A percentile compares a stretch with the other conserved stretches of the same genome.
Conservation (phyloP, 768 basidiomycete species). For the Porpolomopsis calyptriformis region DNA sequence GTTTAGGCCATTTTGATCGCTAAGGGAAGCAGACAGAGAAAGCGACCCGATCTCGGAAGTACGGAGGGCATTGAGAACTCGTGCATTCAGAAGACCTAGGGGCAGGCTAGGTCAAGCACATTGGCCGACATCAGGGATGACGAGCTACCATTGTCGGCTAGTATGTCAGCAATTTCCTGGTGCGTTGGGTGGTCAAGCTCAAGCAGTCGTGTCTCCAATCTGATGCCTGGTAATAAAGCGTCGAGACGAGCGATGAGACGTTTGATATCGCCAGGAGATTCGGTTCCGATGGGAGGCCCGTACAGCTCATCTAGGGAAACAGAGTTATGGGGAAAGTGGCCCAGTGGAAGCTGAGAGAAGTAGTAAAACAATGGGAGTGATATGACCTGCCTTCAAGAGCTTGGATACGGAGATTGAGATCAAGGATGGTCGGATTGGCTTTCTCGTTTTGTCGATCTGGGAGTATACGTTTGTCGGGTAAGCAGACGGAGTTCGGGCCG, state of each 20-base stretch:
- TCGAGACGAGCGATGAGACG: constrained; percentile 31
- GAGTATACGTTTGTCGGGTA: not conserved
- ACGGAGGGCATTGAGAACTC: constrained; percentile 34
- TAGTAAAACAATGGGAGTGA: not conserved
- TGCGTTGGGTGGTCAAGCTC: constrained; percentile 23
- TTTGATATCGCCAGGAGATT: constrained; percentile 29
- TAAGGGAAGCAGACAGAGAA: constrained; percentile 36
- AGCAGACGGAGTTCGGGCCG: constrained; percentile 5
- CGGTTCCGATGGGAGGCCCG: constrained; percentile 31
- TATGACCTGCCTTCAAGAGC: constrained; percentile 23
- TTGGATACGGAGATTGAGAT: constrained; percentile 15
- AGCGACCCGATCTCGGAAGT: constrained; percentile 34
- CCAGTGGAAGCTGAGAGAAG: too few species aligned
- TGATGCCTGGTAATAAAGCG: constrained; percentile 35
- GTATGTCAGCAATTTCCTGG: constrained; percentile 33
- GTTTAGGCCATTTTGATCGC: constrained; percentile 41
- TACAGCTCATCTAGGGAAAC: constrained; percentile 30
- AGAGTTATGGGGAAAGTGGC: constrained; percentile 2
- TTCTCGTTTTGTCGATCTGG: not conserved
- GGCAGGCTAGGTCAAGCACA: not conserved
- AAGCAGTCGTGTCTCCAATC: constrained; percentile 33
- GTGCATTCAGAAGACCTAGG: constrained; percentile 38
- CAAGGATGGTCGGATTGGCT: constrained; percentile 6
- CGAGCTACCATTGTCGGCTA: constrained; percentile 26
- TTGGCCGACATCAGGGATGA: not conserved